Conservation (phyloP, 2,329 filamentous ascomycete species). For the Pleomassaria siparia region DNA sequence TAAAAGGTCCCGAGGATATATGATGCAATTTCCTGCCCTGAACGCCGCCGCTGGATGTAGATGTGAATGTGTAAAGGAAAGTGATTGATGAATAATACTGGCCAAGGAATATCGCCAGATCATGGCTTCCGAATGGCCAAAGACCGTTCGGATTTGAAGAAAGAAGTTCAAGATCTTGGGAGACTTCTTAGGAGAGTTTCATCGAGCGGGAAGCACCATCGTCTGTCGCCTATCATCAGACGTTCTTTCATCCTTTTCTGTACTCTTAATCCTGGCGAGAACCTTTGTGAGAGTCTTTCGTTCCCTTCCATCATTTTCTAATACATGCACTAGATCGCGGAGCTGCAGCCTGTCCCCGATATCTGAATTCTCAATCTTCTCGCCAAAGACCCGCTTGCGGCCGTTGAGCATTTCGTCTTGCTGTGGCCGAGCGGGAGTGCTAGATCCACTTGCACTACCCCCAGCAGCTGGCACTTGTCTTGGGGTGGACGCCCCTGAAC, state of each 20-base stretch:
- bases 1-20: not conserved
- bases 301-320: conserved; percentile 77
- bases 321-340: conserved; percentile 75
- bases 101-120: not conserved
- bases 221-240: not conserved
- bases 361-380: conserved; percentile 75
- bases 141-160: not conserved
- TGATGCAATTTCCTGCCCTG: conserved; percentile 1
- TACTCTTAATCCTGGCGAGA: conserved; percentile 33
- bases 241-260: conserved; percentile 22
- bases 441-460: conserved; percentile 29
- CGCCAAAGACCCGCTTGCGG: conserved; percentile 66
- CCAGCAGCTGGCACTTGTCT: conserved; percentile 26
- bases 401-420: conserved; percentile 52
- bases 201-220: not conserved
- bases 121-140: not conserved
- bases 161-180: not conserved
- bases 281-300: conserved; percentile 50
- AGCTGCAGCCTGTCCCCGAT: conserved; percentile 80
- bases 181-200: not conserved
- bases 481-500: conserved; percentile 37
- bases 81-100: not conserved
- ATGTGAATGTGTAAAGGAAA: not conserved
- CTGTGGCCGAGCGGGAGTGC: conserved; percentile 23
- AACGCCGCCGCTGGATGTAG: conserved; percentile 4